Evolutionary conservation across 2,329 filamentous ascomycete genomes (phyloP), one percentile per base, ranked within the genome.

Genomic region (Dactylellina haptotyla): DNA sequence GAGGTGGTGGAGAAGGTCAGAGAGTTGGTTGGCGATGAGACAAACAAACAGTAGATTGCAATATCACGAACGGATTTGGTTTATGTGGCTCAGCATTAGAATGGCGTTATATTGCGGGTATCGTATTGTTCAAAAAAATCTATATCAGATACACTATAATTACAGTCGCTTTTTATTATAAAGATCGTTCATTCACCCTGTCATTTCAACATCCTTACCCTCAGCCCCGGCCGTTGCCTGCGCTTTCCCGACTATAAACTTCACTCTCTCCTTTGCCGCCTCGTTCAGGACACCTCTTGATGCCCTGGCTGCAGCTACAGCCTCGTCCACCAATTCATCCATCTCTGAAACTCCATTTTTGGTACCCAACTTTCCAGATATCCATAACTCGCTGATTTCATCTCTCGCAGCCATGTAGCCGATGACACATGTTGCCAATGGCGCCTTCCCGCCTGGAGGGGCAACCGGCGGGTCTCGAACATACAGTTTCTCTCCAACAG

Each of bases 301-400:
- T 0, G 73, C 59, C 16, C 58, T 76, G 3, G 77, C 77, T n/a
- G 76, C 75, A 14, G 62, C 64, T 16, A 77, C 74, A 4, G 77
- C 77, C 20, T 71, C 75, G 56, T 78, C 75, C 39, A 78, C 75
- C n/a, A 78, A 20, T 12, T 70, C 69, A 25, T 77, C 77, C 28
- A 78, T 48, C 28, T 77, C 77, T 5, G 58, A 28, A 2, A 53
- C 71, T 8, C 72, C 66, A 10, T 72, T 43, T 4, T 56, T 58
- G n/a, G 54, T 79, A 2, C 81, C 81, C 57, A 83, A 81, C 79
- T 89, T 85, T 16, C 95, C 94, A 82, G 93, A 97, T 79, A 96
- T 87, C 95, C 95, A 99, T 16, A 98, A 81, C 79, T 97, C 93
- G 6, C 94, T 97, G 57, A 98, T 88, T 81, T 99, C 95, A 77